A percentile compares a stretch with the other conserved stretches of the same genome.
phyloP scores from a whole-genome alignment of 768 basidiomycete genomes.

The Paxillus involutus region DNA sequence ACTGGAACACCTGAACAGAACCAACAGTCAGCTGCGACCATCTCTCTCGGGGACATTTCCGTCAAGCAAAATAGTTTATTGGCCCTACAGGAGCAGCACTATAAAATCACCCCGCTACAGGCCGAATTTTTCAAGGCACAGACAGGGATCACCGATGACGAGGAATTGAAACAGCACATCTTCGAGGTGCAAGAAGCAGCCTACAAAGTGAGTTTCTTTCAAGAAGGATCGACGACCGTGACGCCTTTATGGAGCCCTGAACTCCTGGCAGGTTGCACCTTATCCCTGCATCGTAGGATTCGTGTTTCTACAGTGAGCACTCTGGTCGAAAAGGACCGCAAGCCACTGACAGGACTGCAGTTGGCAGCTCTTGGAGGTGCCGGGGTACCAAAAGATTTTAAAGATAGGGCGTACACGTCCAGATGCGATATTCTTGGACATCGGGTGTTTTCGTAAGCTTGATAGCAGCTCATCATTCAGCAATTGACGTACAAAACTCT shows the following conservation, averaged over 20 bases:
- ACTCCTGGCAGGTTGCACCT: too few relatives aligned
- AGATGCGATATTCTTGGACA: slow-evolving; percentile 38
- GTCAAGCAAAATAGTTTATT: too few relatives aligned
- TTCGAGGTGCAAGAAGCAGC: slow-evolving; percentile 30
- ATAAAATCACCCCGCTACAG: slow-evolving; percentile 14
- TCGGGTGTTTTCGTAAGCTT: slow-evolving; percentile 39
- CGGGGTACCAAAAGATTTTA: slow-evolving; percentile 4
- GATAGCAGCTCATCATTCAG: neutral
- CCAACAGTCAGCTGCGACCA: too few relatives aligned
- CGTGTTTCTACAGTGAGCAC: too few relatives aligned
- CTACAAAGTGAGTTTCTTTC: slow-evolving; percentile 20
- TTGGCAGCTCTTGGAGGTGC: too few relatives aligned
- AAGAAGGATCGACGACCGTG: too few relatives aligned
- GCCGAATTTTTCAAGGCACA: slow-evolving; percentile 27
- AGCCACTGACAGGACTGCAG: too few relatives aligned
- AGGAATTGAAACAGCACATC: slow-evolving; percentile 29
- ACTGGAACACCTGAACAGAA: too few relatives aligned
- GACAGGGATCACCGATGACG: slow-evolving; percentile 28
- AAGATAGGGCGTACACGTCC: slow-evolving; percentile 32
- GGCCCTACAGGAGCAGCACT: neutral
- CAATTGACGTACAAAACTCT: neutral
- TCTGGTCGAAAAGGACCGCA: too few relatives aligned
- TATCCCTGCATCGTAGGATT: too few relatives aligned
- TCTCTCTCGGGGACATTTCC: too few relatives aligned
- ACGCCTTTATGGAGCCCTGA: too few relatives aligned